Conservation (phyloP, 257 asterid species). For the Solanum commersonii region DNA sequence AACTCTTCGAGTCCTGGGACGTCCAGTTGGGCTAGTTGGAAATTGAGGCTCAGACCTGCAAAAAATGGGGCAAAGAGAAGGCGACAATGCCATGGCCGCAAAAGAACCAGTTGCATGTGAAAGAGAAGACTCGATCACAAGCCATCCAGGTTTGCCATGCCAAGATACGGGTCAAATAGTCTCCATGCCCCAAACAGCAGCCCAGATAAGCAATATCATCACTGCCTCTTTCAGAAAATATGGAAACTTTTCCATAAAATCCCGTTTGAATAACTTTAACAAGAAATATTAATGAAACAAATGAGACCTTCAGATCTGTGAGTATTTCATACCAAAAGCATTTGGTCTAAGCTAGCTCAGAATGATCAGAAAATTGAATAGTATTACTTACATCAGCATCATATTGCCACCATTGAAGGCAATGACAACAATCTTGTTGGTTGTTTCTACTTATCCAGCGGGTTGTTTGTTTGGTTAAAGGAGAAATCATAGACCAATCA, state of each 20-base stretch:
- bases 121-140: not conserved
- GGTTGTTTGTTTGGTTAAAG: not conserved
- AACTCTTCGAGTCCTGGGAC: not conserved
- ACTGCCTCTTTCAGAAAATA: not conserved
- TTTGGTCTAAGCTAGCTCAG: not conserved
- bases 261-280: not conserved
- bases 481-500: not conserved
- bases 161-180: constrained; percentile 8
- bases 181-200: not conserved
- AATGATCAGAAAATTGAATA: not conserved
- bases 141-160: constrained; percentile 22
- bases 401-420: not conserved
- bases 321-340: not conserved
- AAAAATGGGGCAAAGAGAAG: not conserved
- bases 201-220: not conserved
- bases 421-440: not conserved
- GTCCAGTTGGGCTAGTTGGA: not conserved
- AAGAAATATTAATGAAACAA: not conserved
- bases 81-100: not conserved
- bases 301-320: not conserved
- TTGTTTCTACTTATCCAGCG: not conserved
- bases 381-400: not conserved
- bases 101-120: not conserved
- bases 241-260: not conserved
- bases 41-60: constrained; percentile 2